Percentiles rank a stretch among this genome's conserved stretches.
These are phyloP conservation scores for Xylaria sp. DNA, from an alignment of 2,329 filamentous ascomycete species.

Conservation along the genomic window DNA sequence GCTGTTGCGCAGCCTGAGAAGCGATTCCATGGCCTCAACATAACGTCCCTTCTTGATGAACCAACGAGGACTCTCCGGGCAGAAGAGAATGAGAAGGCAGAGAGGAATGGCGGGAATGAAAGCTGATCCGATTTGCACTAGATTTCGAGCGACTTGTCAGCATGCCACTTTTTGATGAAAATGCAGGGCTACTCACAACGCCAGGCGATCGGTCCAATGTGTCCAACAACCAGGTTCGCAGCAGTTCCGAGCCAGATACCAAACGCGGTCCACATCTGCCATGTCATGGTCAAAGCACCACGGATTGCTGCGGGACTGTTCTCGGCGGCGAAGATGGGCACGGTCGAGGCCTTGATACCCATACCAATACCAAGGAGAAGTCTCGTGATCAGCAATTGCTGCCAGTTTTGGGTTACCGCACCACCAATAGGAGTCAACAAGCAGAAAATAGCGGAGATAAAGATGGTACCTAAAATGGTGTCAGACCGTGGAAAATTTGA, in stretches of 20 bases:
- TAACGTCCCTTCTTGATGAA: constrained; percentile 62
- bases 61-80: constrained; percentile 62
- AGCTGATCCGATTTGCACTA: constrained; percentile 40
- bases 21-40: constrained; percentile 52
- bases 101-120: constrained; percentile 57
- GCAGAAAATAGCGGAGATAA: constrained; percentile 68
- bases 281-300: constrained; percentile 75
- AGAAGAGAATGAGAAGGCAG: constrained; percentile 56
- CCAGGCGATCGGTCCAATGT: constrained; percentile 36
- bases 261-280: constrained; percentile 64
- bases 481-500: constrained; percentile 5
- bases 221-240: constrained; percentile 50
- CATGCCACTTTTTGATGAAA: background rate
- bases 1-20: constrained; percentile 49
- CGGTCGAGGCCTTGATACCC: constrained; percentile 64
- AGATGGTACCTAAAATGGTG: constrained; percentile 61
- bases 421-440: constrained; percentile 44
- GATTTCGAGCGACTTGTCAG: constrained; percentile 1
- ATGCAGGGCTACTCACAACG: constrained; percentile 12
- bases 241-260: constrained; percentile 57
- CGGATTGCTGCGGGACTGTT: constrained; percentile 64
- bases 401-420: constrained; percentile 34
- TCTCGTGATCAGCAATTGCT: constrained; percentile 59
- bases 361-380: constrained; percentile 72
- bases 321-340: constrained; percentile 73